phyloP scores from a whole-genome alignment of 768 basidiomycete genomes.

The Pisolithus tinctorius region DNA sequence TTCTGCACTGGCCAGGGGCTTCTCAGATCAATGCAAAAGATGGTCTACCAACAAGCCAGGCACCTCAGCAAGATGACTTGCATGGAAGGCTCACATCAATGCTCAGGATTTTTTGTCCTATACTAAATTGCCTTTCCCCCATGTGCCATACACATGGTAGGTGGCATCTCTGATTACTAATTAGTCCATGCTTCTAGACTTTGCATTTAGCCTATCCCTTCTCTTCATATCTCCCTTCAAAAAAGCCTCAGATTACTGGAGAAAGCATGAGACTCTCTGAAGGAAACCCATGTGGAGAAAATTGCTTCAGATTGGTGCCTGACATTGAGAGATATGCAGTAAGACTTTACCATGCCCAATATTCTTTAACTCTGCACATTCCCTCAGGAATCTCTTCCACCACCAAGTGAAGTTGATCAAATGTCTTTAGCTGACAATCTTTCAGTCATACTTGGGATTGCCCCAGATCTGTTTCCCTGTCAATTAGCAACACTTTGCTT shows the following conservation, averaged over 20 bases:
- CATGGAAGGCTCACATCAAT: conserved; percentile 26
- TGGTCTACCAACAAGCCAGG: background rate
- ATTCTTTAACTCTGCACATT: background rate
- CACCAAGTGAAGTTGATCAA: conserved; percentile 6
- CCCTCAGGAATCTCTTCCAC: conserved; percentile 18
- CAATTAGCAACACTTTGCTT: conserved; percentile 42
- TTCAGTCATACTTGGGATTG: conserved; percentile 32
- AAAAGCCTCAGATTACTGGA: conserved; percentile 17
- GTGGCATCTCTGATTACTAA: background rate
- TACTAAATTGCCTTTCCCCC: conserved; percentile 36
- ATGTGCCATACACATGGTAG: conserved; percentile 36
- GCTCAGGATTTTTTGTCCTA: conserved; percentile 37
- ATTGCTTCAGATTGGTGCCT: conserved; percentile 24
- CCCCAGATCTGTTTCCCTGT: conserved; percentile 44
- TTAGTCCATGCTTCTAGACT: background rate
- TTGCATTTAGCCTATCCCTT: conserved; percentile 3
- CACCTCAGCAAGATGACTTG: conserved; percentile 23
- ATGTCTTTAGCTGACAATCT: conserved; percentile 18
- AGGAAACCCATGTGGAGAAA: conserved; percentile 24
- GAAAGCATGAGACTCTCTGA: conserved; percentile 21
- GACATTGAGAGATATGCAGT: conserved; percentile 21
- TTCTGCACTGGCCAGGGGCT: conserved; percentile 31
- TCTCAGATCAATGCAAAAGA: background rate
- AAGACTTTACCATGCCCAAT: background rate
- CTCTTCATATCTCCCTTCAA: conserved; percentile 9